These are phyloP conservation scores for Ophiostoma tasmaniense DNA, from an alignment of 2,329 filamentous ascomycete species.

Conservation along the genomic window DNA sequence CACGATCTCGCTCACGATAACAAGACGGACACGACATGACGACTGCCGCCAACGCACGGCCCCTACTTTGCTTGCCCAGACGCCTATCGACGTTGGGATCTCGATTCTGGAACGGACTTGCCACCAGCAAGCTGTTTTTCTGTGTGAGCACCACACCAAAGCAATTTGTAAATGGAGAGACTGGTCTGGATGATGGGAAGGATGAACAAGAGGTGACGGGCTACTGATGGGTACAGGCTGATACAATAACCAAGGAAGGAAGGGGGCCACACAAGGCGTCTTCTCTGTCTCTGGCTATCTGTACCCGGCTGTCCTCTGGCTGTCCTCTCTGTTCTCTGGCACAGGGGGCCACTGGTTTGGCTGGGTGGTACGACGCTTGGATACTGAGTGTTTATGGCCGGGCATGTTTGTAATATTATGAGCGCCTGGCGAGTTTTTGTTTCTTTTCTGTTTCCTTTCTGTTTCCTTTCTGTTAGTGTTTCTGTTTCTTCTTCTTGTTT, in stretches of 20 bases:
- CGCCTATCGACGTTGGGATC: neutral
- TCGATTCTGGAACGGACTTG: neutral
- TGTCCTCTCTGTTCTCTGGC: neutral
- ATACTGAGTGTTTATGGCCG: constrained; percentile 13
- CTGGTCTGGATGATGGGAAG: neutral
- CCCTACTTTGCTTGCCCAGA: neutral
- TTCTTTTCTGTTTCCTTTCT: neutral
- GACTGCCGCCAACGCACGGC: neutral
- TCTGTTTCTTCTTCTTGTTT: neutral
- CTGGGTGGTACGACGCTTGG: constrained; percentile 11
- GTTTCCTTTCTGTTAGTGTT: constrained; percentile 3
- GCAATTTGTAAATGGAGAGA: neutral
- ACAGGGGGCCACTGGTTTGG: neutral
- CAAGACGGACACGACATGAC: neutral
- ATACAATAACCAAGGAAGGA: neutral
- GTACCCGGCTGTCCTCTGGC: neutral
- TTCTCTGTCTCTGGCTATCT: neutral
- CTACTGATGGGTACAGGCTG: neutral
- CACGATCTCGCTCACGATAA: neutral
- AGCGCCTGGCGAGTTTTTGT: constrained; percentile 12
- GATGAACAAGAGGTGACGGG: neutral
- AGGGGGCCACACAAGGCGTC: neutral
- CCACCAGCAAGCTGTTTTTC: neutral
- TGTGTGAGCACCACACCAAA: neutral
- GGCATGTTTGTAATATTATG: constrained; percentile 21